Evolutionary conservation across 169 alveolate species (phyloP).

Genomic region (Plasmodium knowlesi): DNA sequence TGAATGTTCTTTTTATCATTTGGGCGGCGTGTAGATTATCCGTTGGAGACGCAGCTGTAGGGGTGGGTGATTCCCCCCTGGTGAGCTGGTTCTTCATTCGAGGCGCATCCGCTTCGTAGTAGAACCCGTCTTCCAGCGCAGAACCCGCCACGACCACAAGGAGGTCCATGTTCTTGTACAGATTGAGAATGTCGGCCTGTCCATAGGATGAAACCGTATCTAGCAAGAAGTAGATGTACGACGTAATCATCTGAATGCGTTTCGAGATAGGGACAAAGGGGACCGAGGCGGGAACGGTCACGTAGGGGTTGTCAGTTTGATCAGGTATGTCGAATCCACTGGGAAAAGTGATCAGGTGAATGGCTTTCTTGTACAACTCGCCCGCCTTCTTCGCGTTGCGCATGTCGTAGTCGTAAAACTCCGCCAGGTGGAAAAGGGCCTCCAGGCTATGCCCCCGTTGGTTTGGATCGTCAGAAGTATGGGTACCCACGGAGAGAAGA

Average conservation of each 20-base stretch:
- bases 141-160: constrained; percentile 1
- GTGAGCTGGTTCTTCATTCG: neutral
- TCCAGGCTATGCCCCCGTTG: neutral
- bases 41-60: neutral
- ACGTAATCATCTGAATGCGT: constrained; percentile 20
- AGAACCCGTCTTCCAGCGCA: constrained; percentile 56
- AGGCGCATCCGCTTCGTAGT: constrained; percentile 10
- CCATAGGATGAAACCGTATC: neutral
- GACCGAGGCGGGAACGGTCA: neutral
- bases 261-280: constrained; percentile 21
- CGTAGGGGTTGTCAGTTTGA: neutral
- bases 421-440: constrained; percentile 15
- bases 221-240: constrained; percentile 17
- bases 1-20: constrained; percentile 14
- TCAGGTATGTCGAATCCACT: neutral
- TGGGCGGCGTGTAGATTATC: neutral
- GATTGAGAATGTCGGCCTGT: neutral
- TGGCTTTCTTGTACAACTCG: constrained; percentile 15
- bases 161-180: constrained; percentile 12
- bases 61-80: neutral
- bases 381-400: constrained; percentile 6
- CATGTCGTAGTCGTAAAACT: constrained; percentile 45
- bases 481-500: neutral
- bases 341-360: constrained; percentile 2
- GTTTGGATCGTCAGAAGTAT: neutral